Percentiles rank a stretch among this genome's conserved stretches.
phyloP scores from a whole-genome alignment of 768 basidiomycete genomes.

The Saitozyma sp. region DNA sequence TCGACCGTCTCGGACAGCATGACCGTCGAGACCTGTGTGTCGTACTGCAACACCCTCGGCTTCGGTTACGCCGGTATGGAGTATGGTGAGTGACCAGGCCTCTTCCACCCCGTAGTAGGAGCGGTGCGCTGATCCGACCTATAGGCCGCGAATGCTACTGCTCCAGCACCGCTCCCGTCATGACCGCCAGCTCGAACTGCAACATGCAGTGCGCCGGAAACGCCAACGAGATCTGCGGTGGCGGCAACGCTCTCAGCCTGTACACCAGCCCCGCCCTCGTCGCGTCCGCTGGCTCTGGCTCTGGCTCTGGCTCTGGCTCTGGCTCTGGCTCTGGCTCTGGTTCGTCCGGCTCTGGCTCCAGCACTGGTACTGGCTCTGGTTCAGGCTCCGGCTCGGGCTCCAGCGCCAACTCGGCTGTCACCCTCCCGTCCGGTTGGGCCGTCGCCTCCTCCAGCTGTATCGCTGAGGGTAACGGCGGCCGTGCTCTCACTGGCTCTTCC shows the following conservation, averaged over 20 bases:
- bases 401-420: constrained; percentile 6
- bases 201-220: constrained; percentile 46
- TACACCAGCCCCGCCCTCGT: constrained; percentile 18
- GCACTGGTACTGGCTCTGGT: constrained; percentile 49
- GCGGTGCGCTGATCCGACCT: too few species aligned
- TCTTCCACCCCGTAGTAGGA: too few species aligned
- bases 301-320: not conserved
- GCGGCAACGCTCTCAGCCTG: constrained; percentile 19
- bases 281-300: constrained; percentile 9
- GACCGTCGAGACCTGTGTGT: constrained; percentile 20
- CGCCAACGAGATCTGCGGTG: constrained; percentile 21
- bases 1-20: constrained; percentile 10
- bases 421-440: constrained; percentile 24
- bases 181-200: constrained; percentile 11
- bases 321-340: constrained; percentile 25
- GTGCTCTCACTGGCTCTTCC: constrained; percentile 37
- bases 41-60: constrained; percentile 11
- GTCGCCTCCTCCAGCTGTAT: constrained; percentile 19
- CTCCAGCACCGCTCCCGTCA: too few species aligned
- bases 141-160: too few species aligned
- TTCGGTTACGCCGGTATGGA: constrained; percentile 20
- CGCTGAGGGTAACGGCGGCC: constrained; percentile 29
- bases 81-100: not conserved
- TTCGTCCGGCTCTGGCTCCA: constrained; percentile 63
- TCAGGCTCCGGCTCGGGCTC: constrained; percentile 36